A percentile compares a stretch with the other conserved stretches of the same genome.
Conservation (phyloP, 2,329 filamentous ascomycete genomes). For the Aspergillus brasiliensis region DNA sequence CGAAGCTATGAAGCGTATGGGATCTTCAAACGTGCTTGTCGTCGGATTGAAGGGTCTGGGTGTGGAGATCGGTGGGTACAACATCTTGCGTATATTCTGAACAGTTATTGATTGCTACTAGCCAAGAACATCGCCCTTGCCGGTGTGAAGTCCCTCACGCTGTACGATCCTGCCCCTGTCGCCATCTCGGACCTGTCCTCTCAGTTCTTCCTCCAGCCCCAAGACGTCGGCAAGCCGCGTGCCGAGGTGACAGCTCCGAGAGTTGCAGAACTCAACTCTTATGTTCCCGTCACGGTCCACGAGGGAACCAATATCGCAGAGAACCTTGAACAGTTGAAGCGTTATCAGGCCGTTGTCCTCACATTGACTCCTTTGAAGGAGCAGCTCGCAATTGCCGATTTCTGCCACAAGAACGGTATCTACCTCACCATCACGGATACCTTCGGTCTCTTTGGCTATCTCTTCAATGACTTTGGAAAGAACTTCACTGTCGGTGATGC, state of each 20-base stretch:
- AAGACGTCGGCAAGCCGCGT: slow-evolving; percentile 89
- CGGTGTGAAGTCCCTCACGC: slow-evolving; percentile 93
- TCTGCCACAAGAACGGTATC: slow-evolving; percentile 91
- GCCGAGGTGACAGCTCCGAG: slow-evolving; percentile 84
- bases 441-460: slow-evolving; percentile 89
- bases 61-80: slow-evolving; percentile 73
- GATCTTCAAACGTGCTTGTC: slow-evolving; percentile 89
- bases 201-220: slow-evolving; percentile 90
- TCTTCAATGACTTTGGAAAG: slow-evolving; percentile 97
- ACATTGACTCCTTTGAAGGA: slow-evolving; percentile 79
- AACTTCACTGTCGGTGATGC: slow-evolving; percentile 89
- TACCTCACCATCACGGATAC: slow-evolving; percentile 86
- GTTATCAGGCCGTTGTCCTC: slow-evolving; percentile 89
- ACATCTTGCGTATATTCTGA: neutral
- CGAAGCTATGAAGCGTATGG: slow-evolving; percentile 97
- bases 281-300: slow-evolving; percentile 86
- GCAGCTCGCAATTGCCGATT: slow-evolving; percentile 84
- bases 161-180: slow-evolving; percentile 85
- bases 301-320: slow-evolving; percentile 65
- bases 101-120: slow-evolving; percentile 25
- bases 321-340: slow-evolving; percentile 79
- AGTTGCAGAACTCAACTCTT: slow-evolving; percentile 92
- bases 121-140: slow-evolving; percentile 98
- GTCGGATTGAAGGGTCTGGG: slow-evolving; percentile 91
- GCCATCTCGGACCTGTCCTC: slow-evolving; percentile 88